Evolutionary conservation across 306 rosid species (phyloP), one percentile per base, ranked within the genome.

Genomic region (Senna tora): DNA sequence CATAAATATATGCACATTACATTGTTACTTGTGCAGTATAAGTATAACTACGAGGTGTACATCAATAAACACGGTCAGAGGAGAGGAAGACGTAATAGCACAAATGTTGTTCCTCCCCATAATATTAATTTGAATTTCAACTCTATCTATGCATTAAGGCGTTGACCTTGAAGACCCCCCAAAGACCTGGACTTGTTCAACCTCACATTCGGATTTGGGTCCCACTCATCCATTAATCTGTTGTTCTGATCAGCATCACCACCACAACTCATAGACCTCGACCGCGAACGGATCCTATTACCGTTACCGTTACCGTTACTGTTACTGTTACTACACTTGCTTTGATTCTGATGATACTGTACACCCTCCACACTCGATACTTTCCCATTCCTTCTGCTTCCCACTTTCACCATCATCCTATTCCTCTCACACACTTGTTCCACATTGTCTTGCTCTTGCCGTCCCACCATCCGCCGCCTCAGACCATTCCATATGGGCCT

Each of bases 121-220:
- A n/a, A n/a, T n/a, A n/a, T n/a, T n/a, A n/a, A n/a, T n/a, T n/a
- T n/a, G n/a, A n/a, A n/a, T n/a, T n/a, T n/a, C n/a, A n/a, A n/a
- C n/a, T n/a, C n/a, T n/a, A n/a, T n/a, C 3, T 4, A 13, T 43
- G 30, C 30, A 25, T 25, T 25, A 38, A 38, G 58, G 17, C 13
- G 17, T 28, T 10, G 3, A 57, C 13, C 15, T 4, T 15, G 42
- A 14, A 32, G 33, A 5, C 79, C 75, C 20, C 94, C 91, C 82
- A 79, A 77, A 2, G 97, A 90, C 74, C 89, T 87, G n/a, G 97
- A 93, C 77, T 86, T 88, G 34, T 65, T 82, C 30, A 25, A 25
- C 30, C 3, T 25, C 30, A 3, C 30, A 25, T 25, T 25, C 3
- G 30, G 30, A 25, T 25, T 25, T 25, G 30, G 30, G 30, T 25